Percentiles rank a stretch among this genome's conserved stretches.
These are phyloP conservation scores for Podila epicladia DNA, from an alignment of 192 early-diverging fungal genomes.

Conservation along the genomic window DNA sequence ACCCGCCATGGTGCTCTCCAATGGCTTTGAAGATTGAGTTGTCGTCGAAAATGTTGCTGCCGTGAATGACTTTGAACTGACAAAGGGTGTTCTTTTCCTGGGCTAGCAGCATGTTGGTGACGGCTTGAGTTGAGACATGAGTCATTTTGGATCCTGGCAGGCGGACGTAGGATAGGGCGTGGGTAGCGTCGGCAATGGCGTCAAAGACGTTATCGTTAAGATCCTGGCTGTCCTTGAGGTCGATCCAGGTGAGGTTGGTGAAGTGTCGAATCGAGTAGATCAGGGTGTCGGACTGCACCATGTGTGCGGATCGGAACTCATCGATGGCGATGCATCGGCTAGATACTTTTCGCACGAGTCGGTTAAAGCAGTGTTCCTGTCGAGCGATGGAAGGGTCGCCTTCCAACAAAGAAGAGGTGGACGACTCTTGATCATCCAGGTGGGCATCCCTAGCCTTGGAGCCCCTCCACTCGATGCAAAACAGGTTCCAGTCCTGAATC, in stretches of 20 bases:
- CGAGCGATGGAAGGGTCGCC: constrained; percentile 13
- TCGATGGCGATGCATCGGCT: constrained; percentile 27
- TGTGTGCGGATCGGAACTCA: constrained; percentile 19
- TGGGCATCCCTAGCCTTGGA: background rate
- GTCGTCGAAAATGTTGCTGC: constrained; percentile 37
- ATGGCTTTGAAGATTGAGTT: constrained; percentile 31
- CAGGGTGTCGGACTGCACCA: constrained; percentile 25
- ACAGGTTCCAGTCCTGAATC: constrained; percentile 34
- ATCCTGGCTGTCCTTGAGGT: constrained; percentile 34
- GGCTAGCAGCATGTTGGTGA: constrained; percentile 24
- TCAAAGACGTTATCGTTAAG: constrained; percentile 25
- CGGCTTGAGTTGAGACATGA: constrained; percentile 13
- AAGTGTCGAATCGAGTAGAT: constrained; percentile 36
- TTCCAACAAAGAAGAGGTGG: background rate
- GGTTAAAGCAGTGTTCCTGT: constrained; percentile 43
- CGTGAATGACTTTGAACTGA: constrained; percentile 42
- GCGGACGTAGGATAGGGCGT: constrained; percentile 25
- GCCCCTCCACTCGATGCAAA: constrained; percentile 33
- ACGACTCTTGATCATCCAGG: background rate
- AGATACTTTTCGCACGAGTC: constrained; percentile 25
- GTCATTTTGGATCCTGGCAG: constrained; percentile 23
- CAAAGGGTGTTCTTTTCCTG: constrained; percentile 21
- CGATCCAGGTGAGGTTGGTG: constrained; percentile 22
- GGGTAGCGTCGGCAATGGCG: constrained; percentile 16
- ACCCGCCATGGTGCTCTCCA: constrained; percentile 22